Base-by-base conservation (phyloP, 768 basidiomycete genomes). In the Lactarius akahatsu region DNA sequence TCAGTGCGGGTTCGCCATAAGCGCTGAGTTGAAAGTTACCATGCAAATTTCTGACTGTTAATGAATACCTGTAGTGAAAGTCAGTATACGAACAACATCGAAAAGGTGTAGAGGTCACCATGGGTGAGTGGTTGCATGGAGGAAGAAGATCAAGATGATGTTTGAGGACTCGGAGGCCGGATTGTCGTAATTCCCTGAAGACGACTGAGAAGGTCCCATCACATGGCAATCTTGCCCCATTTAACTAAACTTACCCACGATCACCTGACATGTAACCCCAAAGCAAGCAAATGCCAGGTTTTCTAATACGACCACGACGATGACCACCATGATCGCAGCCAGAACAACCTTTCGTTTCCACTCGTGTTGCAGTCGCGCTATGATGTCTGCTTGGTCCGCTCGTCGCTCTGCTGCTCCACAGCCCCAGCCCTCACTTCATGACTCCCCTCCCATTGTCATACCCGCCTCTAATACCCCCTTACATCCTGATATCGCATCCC, bases 311-410 rank as follows among this genome's bases (percentile, higher is more conserved):
- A 30, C 45, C 23, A 62, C 59, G 57, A 41, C 57, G 10, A 61
- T 61, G 18, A 30, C 61, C 59, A 47, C 65, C 41, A 71, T 71
- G 66, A 64, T 41, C 47, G 61, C 38, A 64, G 67, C 43, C 50
- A 61, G 38, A 54, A 62, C 55, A 15, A 0, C 55, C 23, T 1
- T 8, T 52, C 59, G 3, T 32, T 52, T 64, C n/a, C 47, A 65
- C 57, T 9, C 61, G 67, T 77, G 77, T 64, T 34, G 41, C 59
- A 82, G 87, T 63, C 81, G 84, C 72, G 86, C 87, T 1, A 85
- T 88, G 83, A 87, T 89, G 85, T 87, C 88, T 52, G 84, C 86
- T 9, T 78, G 83, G 69, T 83, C 84, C 20, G 77, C 80, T 47
- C 72, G 75, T 61, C 73, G 75, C 66, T 73, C 74, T 56, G 36